These are phyloP conservation scores for Epichloe typhina DNA, from an alignment of 2,329 filamentous ascomycete species.

Conservation along the genomic window DNA sequence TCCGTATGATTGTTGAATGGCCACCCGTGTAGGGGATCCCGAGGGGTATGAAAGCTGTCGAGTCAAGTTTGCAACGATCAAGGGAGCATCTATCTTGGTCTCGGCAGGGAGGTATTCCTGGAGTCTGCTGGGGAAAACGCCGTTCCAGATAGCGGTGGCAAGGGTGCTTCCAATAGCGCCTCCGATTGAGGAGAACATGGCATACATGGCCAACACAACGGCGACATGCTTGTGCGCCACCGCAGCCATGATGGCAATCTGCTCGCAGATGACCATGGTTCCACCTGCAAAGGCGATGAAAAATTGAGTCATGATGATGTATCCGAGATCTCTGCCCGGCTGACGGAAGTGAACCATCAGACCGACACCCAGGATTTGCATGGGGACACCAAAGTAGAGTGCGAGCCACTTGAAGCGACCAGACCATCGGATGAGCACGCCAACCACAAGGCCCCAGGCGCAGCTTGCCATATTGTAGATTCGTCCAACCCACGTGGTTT, in stretches of 20 bases:
- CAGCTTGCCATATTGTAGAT: constrained; percentile 38
- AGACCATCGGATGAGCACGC: constrained; percentile 30
- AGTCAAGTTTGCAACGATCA: no score
- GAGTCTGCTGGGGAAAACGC: constrained; percentile 18
- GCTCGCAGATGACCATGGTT: constrained; percentile 39
- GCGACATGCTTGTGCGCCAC: constrained; percentile 41
- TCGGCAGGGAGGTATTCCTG: no score
- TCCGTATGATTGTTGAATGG: background rate
- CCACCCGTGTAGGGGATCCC: no score
- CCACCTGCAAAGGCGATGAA: constrained; percentile 39
- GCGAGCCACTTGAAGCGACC: constrained; percentile 35
- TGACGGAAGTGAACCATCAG: constrained; percentile 22
- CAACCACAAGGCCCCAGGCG: constrained; percentile 34
- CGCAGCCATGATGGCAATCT: constrained; percentile 45
- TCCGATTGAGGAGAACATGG: constrained; percentile 30
- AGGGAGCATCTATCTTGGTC: no score
- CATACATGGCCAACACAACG: constrained; percentile 31
- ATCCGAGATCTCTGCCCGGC: constrained; percentile 28
- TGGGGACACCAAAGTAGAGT: constrained; percentile 28
- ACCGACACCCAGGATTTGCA: constrained; percentile 40
- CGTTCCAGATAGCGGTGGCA: constrained; percentile 29
- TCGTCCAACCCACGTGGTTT: constrained; percentile 29
- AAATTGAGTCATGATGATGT: constrained; percentile 40
- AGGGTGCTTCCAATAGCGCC: constrained; percentile 32
- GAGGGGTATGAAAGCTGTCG: no score